Percentiles rank a stretch among this genome's conserved stretches.
Conservation (phyloP, 768 basidiomycete genomes). For the Mycena haematopus region DNA sequence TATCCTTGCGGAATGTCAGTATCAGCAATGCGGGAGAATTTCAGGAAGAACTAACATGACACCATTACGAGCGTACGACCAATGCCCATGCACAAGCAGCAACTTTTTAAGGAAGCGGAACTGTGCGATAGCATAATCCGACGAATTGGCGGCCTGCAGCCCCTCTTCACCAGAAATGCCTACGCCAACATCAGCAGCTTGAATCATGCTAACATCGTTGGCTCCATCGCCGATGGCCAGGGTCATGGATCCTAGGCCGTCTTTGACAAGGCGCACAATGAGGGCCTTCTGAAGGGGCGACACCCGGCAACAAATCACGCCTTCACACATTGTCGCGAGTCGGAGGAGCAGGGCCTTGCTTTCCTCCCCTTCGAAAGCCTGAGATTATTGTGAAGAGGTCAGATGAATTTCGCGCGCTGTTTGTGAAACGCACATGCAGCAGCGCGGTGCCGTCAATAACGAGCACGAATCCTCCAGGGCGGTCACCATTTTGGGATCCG, state of each 20-base stretch:
- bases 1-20: conserved; percentile 59
- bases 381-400: not conserved
- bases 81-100: conserved; percentile 95
- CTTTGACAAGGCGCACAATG: conserved; percentile 91
- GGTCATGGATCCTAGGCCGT: conserved; percentile 89
- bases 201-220: conserved; percentile 99
- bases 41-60: conserved; percentile 64
- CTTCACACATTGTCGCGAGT: conserved; percentile 88
- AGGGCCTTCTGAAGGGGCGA: conserved; percentile 97
- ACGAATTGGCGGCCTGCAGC: conserved; percentile 96
- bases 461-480: conserved; percentile 92
- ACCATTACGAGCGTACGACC: conserved; percentile 96
- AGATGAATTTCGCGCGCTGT: not conserved
- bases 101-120: conserved; percentile 95
- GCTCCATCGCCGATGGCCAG: conserved; percentile 98
- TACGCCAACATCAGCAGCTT: conserved; percentile 95
- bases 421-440: conserved; percentile 54
- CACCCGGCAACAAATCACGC: conserved; percentile 97
- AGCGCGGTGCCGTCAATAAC: conserved; percentile 92
- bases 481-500: conserved; percentile 83
- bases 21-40: not conserved
- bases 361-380: conserved; percentile 78
- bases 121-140: conserved; percentile 96
- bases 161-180: conserved; percentile 98
- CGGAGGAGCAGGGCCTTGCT: conserved; percentile 79